phyloP scores from a whole-genome alignment of 1,139 yeast genomes.

The Meyerozyma guilliermondii region DNA sequence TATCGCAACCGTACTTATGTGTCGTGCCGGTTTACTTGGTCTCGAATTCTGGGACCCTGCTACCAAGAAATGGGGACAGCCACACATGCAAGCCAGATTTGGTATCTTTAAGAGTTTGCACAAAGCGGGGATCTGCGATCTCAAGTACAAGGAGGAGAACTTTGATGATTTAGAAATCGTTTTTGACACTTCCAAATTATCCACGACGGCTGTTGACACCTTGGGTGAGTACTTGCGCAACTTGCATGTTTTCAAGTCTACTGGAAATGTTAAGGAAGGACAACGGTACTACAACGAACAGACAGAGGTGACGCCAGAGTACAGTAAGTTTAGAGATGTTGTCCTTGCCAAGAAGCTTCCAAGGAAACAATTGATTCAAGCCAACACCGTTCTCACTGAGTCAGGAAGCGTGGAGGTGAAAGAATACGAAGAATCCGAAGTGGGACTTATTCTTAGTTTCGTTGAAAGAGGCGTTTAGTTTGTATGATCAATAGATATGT shows the following conservation, averaged over 20 bases:
- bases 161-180: constrained; percentile 56
- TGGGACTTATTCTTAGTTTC: constrained; percentile 76
- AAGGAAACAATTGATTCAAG: constrained; percentile 79
- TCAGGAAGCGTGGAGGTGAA: constrained; percentile 44
- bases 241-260: constrained; percentile 72
- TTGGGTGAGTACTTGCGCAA: constrained; percentile 67
- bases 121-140: constrained; percentile 59
- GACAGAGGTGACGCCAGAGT: constrained; percentile 61
- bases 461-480: constrained; percentile 48
- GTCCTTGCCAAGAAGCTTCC: constrained; percentile 74
- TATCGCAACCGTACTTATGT: constrained; percentile 74
- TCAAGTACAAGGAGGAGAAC: constrained; percentile 45
- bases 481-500: no score
- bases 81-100: constrained; percentile 93
- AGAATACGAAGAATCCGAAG: constrained; percentile 71
- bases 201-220: constrained; percentile 65
- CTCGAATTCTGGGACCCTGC: constrained; percentile 85
- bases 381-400: constrained; percentile 51
- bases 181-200: constrained; percentile 58
- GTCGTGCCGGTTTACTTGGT: constrained; percentile 79
- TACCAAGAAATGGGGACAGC: constrained; percentile 84
- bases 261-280: constrained; percentile 68
- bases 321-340: constrained; percentile 59
- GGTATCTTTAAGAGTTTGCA: constrained; percentile 75
- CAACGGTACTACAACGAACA: constrained; percentile 56